These are phyloP conservation scores for Phytophthora palmivora DNA, from an alignment of 352 stramenopile genomes.

Conservation along the genomic window DNA sequence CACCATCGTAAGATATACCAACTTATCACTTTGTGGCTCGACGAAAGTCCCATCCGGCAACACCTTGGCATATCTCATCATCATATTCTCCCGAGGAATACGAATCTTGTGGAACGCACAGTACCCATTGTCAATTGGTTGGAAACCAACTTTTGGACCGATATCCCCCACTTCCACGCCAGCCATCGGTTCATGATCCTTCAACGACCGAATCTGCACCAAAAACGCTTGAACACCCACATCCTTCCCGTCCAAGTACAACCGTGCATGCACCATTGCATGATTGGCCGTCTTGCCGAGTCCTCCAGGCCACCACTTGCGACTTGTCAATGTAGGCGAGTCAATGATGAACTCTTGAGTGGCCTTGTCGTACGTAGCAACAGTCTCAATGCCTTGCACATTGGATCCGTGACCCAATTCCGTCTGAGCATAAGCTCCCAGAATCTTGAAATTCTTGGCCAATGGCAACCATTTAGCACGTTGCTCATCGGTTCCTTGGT, in stretches of 20 bases:
- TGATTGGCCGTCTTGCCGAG: slow-evolving; percentile 27
- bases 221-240: slow-evolving; percentile 28
- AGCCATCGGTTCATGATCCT: slow-evolving; percentile 13
- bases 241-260: slow-evolving; percentile 27
- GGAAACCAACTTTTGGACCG: slow-evolving; percentile 55
- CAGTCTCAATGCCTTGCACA: slow-evolving; percentile 64
- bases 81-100: slow-evolving; percentile 30
- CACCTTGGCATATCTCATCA: slow-evolving; percentile 42
- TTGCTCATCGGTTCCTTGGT: slow-evolving; percentile 69
- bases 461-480: slow-evolving; percentile 69
- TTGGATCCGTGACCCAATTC: slow-evolving; percentile 96
- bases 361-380: slow-evolving; percentile 89
- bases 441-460: slow-evolving; percentile 66
- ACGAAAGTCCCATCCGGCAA: slow-evolving; percentile 58
- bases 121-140: slow-evolving; percentile 25
- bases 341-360: slow-evolving; percentile 94
- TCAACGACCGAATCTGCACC: slow-evolving; percentile 25
- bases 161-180: slow-evolving; percentile 25
- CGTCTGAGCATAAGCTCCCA: slow-evolving; percentile 95
- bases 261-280: slow-evolving; percentile 18
- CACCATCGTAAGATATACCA: slow-evolving; percentile 69
- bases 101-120: slow-evolving; percentile 30
- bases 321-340: slow-evolving; percentile 92
- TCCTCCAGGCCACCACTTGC: slow-evolving; percentile 94
- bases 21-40: slow-evolving; percentile 67